Conservation (phyloP, 495 filamentous ascomycete genomes). For the Hypoxylon cercidicola region DNA sequence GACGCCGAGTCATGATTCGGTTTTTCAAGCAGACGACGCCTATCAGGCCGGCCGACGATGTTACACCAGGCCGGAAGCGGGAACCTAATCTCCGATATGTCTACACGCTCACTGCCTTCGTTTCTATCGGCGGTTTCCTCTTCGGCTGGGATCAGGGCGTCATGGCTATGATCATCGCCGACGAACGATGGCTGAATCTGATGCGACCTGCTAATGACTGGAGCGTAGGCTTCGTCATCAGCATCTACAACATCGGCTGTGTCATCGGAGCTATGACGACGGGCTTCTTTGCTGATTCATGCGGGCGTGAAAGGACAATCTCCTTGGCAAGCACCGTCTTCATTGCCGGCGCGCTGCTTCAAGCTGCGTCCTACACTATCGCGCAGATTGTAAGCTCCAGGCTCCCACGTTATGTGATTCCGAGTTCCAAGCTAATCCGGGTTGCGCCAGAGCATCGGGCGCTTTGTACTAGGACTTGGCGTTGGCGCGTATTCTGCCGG, state of each 20-base stretch:
- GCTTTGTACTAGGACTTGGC: slow-evolving; percentile 52
- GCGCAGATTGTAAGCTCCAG: slow-evolving; percentile 34
- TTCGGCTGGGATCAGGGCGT: slow-evolving; percentile 68
- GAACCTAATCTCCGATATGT: slow-evolving; percentile 36
- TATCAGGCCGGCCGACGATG: slow-evolving; percentile 28
- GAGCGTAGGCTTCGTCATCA: slow-evolving; percentile 42
- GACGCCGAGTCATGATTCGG: slow-evolving; percentile 14
- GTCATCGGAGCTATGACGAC: slow-evolving; percentile 51
- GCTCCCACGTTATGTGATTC: neutral
- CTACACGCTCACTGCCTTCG: slow-evolving; percentile 41
- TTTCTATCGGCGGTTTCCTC: slow-evolving; percentile 52
- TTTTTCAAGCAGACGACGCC: slow-evolving; percentile 37
- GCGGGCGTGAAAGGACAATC: slow-evolving; percentile 52
- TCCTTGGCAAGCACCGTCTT: slow-evolving; percentile 51
- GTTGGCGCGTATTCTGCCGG: slow-evolving; percentile 61
- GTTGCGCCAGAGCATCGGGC: slow-evolving; percentile 33
- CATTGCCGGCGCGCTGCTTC: slow-evolving; percentile 45
- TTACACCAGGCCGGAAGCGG: slow-evolving; percentile 10
- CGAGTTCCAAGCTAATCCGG: slow-evolving; percentile 4
- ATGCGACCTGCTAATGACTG: slow-evolving; percentile 42
- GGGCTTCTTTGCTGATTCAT: slow-evolving; percentile 52
- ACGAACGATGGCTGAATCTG: slow-evolving; percentile 55
- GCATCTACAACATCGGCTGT: slow-evolving; percentile 52
- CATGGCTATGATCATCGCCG: slow-evolving; percentile 66
- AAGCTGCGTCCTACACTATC: slow-evolving; percentile 40